phyloP scores from a whole-genome alignment of 768 basidiomycete species.

The Gloeopeniophorella convolvens region DNA sequence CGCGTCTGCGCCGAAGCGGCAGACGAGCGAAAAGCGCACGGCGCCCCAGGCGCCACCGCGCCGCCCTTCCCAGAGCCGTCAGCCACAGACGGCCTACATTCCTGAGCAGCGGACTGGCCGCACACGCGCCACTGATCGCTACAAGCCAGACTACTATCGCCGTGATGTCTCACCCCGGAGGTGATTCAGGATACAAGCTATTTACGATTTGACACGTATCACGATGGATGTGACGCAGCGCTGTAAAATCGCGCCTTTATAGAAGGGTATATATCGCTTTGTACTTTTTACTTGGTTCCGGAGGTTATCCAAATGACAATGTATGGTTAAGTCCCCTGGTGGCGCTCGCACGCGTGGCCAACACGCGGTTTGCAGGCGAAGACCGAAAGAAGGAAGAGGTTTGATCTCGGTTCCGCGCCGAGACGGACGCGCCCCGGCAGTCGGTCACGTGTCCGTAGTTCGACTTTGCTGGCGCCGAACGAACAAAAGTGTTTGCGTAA shows the following conservation, averaged over 20 bases:
- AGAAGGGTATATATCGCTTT: neutral
- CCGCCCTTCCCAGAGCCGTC: constrained; percentile 8
- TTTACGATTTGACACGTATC: neutral
- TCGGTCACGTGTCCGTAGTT: too few relatives aligned
- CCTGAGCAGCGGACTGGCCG: constrained; percentile 9
- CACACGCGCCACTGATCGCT: constrained; percentile 19
- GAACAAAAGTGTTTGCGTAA: neutral
- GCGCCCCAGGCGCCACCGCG: neutral
- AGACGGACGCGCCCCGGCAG: too few relatives aligned
- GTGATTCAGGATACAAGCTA: constrained; percentile 18
- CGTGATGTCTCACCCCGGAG: constrained; percentile 30
- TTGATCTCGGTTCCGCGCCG: too few relatives aligned
- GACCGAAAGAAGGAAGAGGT: too few relatives aligned
- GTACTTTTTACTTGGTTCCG: neutral
- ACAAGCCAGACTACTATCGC: constrained; percentile 26
- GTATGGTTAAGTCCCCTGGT: too few relatives aligned
- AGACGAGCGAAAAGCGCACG: constrained; percentile 13
- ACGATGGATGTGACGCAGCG: constrained; percentile 2
- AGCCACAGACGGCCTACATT: constrained; percentile 17
- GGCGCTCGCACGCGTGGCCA: too few relatives aligned
- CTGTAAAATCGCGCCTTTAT: neutral
- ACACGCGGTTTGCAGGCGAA: too few relatives aligned
- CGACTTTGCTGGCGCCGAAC: too few relatives aligned
- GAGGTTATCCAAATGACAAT: too few relatives aligned
- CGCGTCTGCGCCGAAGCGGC: constrained; percentile 9